Percentiles rank a stretch among this genome's conserved stretches.
phyloP scores from a whole-genome alignment of 768 basidiomycete genomes.

The Paxillus involutus region DNA sequence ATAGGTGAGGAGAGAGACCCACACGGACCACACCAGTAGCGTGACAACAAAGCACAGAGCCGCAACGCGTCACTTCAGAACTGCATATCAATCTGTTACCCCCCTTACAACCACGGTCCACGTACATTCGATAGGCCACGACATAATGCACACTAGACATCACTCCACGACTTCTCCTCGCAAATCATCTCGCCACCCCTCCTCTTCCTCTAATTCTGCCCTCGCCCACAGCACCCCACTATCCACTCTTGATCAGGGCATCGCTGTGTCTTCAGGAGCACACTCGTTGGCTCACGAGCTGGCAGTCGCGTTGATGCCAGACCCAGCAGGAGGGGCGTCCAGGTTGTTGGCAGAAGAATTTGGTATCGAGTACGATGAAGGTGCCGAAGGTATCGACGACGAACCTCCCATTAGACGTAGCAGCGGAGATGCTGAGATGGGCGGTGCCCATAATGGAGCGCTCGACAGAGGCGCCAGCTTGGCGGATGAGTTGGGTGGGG shows the following conservation, averaged over 20 bases:
- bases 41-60: slow-evolving; percentile 3
- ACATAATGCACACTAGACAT: slow-evolving; percentile 27
- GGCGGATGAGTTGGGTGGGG: slow-evolving; percentile 40
- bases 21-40: not conserved
- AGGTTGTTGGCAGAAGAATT: slow-evolving; percentile 84
- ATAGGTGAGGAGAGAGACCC: not conserved
- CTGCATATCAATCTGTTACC: not conserved
- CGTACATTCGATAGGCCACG: not conserved
- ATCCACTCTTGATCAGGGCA: slow-evolving; percentile 32
- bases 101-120: not conserved
- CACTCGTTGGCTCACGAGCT: slow-evolving; percentile 87
- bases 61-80: slow-evolving; percentile 14
- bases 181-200: slow-evolving; percentile 31
- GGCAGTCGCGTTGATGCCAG: slow-evolving; percentile 84
- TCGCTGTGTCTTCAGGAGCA: slow-evolving; percentile 29
- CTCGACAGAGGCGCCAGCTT: slow-evolving; percentile 36
- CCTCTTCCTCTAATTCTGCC: slow-evolving; percentile 17
- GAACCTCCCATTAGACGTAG: slow-evolving; percentile 24
- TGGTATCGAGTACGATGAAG: slow-evolving; percentile 87
- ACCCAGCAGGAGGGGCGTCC: slow-evolving; percentile 69
- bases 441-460: slow-evolving; percentile 31
- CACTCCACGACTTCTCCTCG: slow-evolving; percentile 25
- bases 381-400: slow-evolving; percentile 73
- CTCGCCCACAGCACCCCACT: slow-evolving; percentile 27
- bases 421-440: slow-evolving; percentile 26